Conservation (phyloP, 1,284 basidiomycete species). For the Boletus coffeatus region DNA sequence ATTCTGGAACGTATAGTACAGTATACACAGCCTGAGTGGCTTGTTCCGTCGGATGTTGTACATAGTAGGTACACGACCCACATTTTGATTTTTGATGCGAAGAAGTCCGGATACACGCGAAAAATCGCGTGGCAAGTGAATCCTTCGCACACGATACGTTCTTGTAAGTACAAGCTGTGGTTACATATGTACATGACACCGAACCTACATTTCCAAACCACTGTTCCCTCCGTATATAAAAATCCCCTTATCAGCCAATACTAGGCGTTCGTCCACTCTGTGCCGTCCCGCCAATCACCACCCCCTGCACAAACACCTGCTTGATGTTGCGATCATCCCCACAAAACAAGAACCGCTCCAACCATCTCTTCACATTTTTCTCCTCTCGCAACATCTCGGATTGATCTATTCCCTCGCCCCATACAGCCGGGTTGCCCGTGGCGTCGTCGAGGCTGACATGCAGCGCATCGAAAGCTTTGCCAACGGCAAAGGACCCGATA, state of each 20-base stretch:
- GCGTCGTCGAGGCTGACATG: slow-evolving; percentile 49
- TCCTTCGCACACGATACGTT: too few species aligned
- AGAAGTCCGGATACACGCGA: too few species aligned
- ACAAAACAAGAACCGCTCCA: slow-evolving; percentile 74
- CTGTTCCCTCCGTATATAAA: neutral
- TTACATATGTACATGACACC: neutral
- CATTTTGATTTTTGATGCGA: too few species aligned
- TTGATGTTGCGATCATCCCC: slow-evolving; percentile 87
- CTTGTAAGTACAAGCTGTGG: too few species aligned
- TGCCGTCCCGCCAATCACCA: slow-evolving; percentile 60
- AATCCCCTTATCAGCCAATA: neutral
- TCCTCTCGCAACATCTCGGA: slow-evolving; percentile 2
- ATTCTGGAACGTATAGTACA: neutral
- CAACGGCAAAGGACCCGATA: slow-evolving; percentile 72
- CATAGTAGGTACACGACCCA: too few species aligned
- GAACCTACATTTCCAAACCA: neutral
- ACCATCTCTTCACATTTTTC: slow-evolving; percentile 39
- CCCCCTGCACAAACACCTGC: slow-evolving; percentile 83
- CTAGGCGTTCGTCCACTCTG: neutral
- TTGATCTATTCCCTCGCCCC: slow-evolving; percentile 36
- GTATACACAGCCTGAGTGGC: too few species aligned
- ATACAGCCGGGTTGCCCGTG: slow-evolving; percentile 56
- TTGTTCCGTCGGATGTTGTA: too few species aligned
- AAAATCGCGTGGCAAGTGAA: too few species aligned
- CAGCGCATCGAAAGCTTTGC: slow-evolving; percentile 90